A percentile compares a stretch with the other conserved stretches of the same genome.
Evolutionary conservation across 148 eudicot genomes (phyloP).

Genomic region (Fallopia convolvulus): DNA sequence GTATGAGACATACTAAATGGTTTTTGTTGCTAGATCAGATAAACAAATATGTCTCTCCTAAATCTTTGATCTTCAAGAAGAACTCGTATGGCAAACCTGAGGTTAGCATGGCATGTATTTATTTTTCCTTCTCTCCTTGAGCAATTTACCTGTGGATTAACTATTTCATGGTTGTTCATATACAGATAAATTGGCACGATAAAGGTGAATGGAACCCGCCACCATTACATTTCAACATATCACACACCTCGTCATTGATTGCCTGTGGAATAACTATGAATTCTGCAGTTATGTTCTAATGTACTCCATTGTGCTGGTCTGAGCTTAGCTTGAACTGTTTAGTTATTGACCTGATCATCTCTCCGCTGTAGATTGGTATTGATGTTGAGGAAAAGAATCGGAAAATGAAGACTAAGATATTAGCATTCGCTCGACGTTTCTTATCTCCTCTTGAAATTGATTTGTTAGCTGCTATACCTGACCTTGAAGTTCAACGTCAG

Average conservation of each 20-base stretch:
- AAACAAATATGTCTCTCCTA: slow-evolving; percentile 41
- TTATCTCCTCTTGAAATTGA: slow-evolving; percentile 59
- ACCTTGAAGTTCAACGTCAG: slow-evolving; percentile 9
- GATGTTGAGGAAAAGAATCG: slow-evolving; percentile 82
- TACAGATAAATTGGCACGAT: slow-evolving; percentile 56
- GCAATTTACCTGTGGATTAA: background rate
- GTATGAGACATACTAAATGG: background rate
- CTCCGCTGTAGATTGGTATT: slow-evolving; percentile 63
- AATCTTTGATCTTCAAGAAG: slow-evolving; percentile 62
- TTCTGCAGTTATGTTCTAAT: slow-evolving; percentile 41
- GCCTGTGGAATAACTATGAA: slow-evolving; percentile 68
- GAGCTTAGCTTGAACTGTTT: background rate
- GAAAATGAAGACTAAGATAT: slow-evolving; percentile 39
- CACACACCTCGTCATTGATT: slow-evolving; percentile 81
- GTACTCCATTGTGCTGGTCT: background rate
- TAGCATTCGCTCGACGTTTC: slow-evolving; percentile 70
- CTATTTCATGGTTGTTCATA: background rate
- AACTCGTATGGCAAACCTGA: slow-evolving; percentile 85
- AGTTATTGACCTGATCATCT: background rate
- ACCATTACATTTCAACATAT: slow-evolving; percentile 68
- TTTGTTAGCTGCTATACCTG: slow-evolving; percentile 40
- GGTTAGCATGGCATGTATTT: slow-evolving; percentile 29
- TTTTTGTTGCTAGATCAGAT: slow-evolving; percentile 69
- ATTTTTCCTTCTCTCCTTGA: background rate
- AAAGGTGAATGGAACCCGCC: slow-evolving; percentile 31